Conservation (phyloP, 202 grass and related monocot species). For the Carex arenaria region DNA sequence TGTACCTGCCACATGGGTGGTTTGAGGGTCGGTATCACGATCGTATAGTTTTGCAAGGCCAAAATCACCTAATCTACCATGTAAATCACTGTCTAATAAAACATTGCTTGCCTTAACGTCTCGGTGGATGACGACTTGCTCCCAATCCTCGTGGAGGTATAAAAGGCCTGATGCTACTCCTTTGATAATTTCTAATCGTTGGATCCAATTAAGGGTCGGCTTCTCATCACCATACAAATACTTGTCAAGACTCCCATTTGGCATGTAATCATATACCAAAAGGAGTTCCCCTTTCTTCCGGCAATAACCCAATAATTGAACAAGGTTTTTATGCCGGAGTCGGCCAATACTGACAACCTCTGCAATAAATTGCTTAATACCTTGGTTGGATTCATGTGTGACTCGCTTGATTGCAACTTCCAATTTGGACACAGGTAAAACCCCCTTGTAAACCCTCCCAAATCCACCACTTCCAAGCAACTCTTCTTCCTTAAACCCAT, state of each 20-base stretch:
- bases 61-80: conserved; percentile 57
- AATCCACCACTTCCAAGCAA: conserved; percentile 61
- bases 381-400: conserved; percentile 60
- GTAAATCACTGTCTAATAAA: conserved; percentile 54
- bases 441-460: conserved; percentile 58
- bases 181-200: conserved; percentile 61
- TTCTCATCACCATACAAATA: conserved; percentile 27
- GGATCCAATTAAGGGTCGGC: conserved; percentile 35
- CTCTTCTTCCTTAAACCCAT: conserved; percentile 50
- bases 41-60: conserved; percentile 71
- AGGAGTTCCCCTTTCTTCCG: conserved; percentile 58
- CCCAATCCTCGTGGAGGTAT: conserved; percentile 76
- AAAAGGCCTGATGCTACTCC: conserved; percentile 49
- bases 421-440: conserved; percentile 37
- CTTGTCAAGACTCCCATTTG: conserved; percentile 64
- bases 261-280: conserved; percentile 71
- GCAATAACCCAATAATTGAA: conserved; percentile 70
- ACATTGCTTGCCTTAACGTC: conserved; percentile 83
- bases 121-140: conserved; percentile 58
- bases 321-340: conserved; percentile 63
- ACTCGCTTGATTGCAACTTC: conserved; percentile 67
- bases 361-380: conserved; percentile 68
- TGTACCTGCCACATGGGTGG: conserved; percentile 62
- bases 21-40: conserved; percentile 61
- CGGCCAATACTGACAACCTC: conserved; percentile 72